Percentiles rank a stretch among this genome's conserved stretches.
Conservation (phyloP, 306 rosid species). For the Glycyrrhiza uralensis region DNA sequence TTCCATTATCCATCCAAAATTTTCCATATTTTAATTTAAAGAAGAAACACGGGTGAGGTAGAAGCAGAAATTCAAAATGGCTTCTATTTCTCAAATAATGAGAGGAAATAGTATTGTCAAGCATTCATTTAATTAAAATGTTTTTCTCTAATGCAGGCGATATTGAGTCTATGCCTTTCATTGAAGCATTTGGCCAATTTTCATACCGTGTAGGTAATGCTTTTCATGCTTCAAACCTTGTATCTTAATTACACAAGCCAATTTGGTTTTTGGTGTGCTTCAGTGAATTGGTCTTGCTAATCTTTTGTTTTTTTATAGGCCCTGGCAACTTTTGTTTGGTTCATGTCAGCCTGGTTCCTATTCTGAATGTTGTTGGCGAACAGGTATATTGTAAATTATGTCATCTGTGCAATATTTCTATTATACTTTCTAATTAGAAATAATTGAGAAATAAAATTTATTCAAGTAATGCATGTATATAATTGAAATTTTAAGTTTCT, state of each 20-base stretch:
- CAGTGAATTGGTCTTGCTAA: slow-evolving; percentile 16
- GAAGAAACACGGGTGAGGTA: slow-evolving; percentile 3
- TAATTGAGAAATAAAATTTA: neutral
- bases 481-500: neutral
- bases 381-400: slow-evolving; percentile 48
- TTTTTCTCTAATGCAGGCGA: slow-evolving; percentile 57
- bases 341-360: slow-evolving; percentile 85
- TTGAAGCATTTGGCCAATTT: slow-evolving; percentile 87
- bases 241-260: neutral
- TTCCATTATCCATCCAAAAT: neutral
- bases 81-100: neutral
- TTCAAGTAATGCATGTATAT: neutral
- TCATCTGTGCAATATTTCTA: slow-evolving; percentile 5
- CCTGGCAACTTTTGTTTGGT: slow-evolving; percentile 76
- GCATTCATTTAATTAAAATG: slow-evolving; percentile 14
- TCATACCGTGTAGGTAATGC: slow-evolving; percentile 79
- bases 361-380: slow-evolving; percentile 83
- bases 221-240: neutral
- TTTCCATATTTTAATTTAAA: neutral
- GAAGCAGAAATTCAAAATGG: slow-evolving; percentile 12
- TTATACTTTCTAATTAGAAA: neutral
- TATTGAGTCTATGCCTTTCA: slow-evolving; percentile 82
- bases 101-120: neutral
- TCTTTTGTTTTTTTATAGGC: slow-evolving; percentile 37
- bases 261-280: slow-evolving; percentile 3